These are phyloP conservation scores for Clavispora santaluciae DNA, from an alignment of 805 yeast species.

Conservation along the genomic window DNA sequence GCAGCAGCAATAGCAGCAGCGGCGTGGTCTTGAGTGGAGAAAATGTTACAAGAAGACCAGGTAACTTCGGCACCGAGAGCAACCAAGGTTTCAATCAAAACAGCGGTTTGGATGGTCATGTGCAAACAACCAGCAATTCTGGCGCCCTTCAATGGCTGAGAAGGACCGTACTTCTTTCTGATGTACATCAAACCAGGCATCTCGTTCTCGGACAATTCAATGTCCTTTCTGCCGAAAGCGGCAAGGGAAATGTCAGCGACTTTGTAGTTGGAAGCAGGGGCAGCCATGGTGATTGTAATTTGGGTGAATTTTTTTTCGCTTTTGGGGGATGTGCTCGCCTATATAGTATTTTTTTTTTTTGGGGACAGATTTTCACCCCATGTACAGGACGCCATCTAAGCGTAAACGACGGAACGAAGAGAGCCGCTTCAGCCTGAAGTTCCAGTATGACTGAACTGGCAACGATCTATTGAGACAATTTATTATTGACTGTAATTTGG, in stretches of 20 bases:
- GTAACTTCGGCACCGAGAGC: constrained; percentile 99
- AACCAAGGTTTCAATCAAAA: constrained; percentile 92
- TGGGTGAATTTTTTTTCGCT: background rate
- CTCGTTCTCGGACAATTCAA: constrained; percentile 97
- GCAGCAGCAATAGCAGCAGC: constrained; percentile 99
- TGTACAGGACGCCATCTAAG: constrained; percentile 1
- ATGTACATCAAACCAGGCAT: constrained; percentile 99
- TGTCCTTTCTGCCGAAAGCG: constrained; percentile 99
- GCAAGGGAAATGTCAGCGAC: constrained; percentile 98
- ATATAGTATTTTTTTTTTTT: constrained; percentile 1
- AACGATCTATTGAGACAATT: too few species aligned
- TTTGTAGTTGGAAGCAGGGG: constrained; percentile 66
- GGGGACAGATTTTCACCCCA: background rate
- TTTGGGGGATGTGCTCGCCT: background rate
- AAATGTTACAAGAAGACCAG: constrained; percentile 99
- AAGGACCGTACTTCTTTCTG: constrained; percentile 84
- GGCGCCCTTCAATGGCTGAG: constrained; percentile 96
- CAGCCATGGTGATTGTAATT: constrained; percentile 21
- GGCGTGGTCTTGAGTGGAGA: constrained; percentile 99
- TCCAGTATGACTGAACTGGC: too few species aligned
- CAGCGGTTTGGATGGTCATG: constrained; percentile 99
- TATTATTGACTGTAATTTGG: too few species aligned
- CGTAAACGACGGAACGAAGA: constrained; percentile 1
- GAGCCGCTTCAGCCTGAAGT: background rate
- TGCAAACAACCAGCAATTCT: constrained; percentile 98